Conservation (phyloP, 2,329 filamentous ascomycete species). For the Fusarium sp. region DNA sequence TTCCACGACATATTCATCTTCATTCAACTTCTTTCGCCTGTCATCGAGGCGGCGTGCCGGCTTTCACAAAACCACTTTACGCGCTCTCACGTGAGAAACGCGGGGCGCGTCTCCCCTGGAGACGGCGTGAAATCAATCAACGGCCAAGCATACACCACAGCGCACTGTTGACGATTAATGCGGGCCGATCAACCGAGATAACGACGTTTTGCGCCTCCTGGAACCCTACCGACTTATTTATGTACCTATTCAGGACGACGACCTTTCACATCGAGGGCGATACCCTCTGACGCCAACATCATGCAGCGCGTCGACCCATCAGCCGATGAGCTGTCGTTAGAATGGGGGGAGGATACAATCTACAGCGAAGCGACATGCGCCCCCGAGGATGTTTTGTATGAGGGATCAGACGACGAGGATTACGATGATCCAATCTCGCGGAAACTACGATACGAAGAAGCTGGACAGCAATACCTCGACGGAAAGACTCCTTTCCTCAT, state of each 20-base stretch:
- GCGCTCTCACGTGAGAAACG: conserved; percentile 52
- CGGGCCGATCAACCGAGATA: conserved; percentile 15
- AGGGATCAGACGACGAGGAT: conserved; percentile 69
- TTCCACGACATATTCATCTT: neutral
- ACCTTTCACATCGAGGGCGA: conserved; percentile 18
- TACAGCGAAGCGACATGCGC: conserved; percentile 60
- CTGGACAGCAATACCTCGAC: conserved; percentile 68
- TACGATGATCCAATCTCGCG: conserved; percentile 61
- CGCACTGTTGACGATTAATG: conserved; percentile 17
- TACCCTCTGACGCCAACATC: conserved; percentile 24
- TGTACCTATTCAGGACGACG: conserved; percentile 5
- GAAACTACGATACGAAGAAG: conserved; percentile 67
- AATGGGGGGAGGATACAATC: conserved; percentile 51
- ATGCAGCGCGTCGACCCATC: conserved; percentile 31
- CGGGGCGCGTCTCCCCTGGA: conserved; percentile 45
- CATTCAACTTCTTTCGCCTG: neutral
- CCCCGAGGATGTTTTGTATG: conserved; percentile 63
- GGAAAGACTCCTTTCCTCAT: conserved; percentile 69
- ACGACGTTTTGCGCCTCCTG: conserved; percentile 2
- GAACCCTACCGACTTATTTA: neutral
- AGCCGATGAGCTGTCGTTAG: conserved; percentile 24
- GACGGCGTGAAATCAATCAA: conserved; percentile 37
- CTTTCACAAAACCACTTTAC: conserved; percentile 46
- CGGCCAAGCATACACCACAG: conserved; percentile 1
- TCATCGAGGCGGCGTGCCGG: neutral